Conservation (phyloP, 495 filamentous ascomycete genomes). For the Geoglossum glabrum region DNA sequence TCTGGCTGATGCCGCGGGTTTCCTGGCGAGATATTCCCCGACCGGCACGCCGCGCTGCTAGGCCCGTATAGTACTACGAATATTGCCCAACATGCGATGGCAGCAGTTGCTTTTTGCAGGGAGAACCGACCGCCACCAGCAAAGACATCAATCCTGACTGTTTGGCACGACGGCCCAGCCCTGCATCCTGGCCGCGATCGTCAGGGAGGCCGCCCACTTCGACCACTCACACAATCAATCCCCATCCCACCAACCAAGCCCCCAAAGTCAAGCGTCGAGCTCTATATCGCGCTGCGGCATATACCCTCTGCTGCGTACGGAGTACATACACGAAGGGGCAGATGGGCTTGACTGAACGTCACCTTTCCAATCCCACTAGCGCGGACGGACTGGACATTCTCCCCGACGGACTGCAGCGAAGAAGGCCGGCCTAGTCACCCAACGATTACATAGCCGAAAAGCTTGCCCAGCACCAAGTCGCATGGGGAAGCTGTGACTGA, state of each 20-base stretch:
- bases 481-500: neutral
- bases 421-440: neutral
- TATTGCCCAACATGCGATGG: too few relatives aligned
- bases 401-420: neutral
- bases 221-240: neutral
- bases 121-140: neutral
- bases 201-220: neutral
- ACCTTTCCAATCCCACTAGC: neutral
- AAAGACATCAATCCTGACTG: neutral
- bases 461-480: neutral
- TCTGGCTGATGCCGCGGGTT: neutral
- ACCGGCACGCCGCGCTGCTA: neutral
- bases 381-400: neutral
- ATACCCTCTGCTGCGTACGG: too few relatives aligned
- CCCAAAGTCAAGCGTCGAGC: neutral
- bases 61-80: neutral
- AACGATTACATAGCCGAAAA: neutral
- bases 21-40: neutral
- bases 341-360: neutral
- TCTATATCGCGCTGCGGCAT: neutral
- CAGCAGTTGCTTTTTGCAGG: neutral
- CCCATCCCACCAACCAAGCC: neutral
- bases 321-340: neutral
- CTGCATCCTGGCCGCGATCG: neutral
- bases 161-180: neutral